Evolutionary conservation across 148 eudicot species (phyloP).

Genomic region (Persicaria maculosa): DNA sequence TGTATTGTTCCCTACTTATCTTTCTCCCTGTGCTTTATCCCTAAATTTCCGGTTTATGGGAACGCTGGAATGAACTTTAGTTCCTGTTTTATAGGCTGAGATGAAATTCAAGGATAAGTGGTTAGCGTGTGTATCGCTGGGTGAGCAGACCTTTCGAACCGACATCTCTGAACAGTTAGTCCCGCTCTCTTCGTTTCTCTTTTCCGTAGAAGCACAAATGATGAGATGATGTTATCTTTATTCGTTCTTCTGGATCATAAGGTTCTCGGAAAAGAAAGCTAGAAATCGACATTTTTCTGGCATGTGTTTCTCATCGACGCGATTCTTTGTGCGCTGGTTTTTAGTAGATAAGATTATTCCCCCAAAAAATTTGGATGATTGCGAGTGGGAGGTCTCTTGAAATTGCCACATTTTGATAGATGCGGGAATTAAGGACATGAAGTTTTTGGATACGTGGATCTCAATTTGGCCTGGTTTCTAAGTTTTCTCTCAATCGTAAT

Average conservation of each 20-base stretch:
- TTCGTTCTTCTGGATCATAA: neutral
- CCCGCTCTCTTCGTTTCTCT: neutral
- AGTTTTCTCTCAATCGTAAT: neutral
- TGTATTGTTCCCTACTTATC: conserved; percentile 23
- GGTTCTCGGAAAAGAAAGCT: neutral
- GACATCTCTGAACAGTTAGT: conserved; percentile 67
- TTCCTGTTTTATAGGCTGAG: conserved; percentile 46
- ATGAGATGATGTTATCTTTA: neutral
- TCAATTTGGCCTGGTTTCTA: neutral
- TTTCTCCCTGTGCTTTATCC: neutral
- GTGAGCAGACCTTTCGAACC: conserved; percentile 89
- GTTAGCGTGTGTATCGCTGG: conserved; percentile 82
- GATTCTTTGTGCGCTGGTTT: neutral
- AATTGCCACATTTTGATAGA: neutral
- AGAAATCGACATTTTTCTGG: neutral
- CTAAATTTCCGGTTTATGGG: neutral
- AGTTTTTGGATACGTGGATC: neutral
- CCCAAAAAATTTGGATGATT: neutral
- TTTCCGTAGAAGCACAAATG: neutral
- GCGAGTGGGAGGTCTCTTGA: neutral
- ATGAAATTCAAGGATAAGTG: conserved; percentile 91
- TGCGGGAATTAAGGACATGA: neutral
- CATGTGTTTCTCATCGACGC: neutral
- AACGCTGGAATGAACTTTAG: conserved; percentile 11
- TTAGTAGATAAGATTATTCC: neutral